phyloP scores from a whole-genome alignment of 495 filamentous ascomycete genomes.

The Penicillium herquei region DNA sequence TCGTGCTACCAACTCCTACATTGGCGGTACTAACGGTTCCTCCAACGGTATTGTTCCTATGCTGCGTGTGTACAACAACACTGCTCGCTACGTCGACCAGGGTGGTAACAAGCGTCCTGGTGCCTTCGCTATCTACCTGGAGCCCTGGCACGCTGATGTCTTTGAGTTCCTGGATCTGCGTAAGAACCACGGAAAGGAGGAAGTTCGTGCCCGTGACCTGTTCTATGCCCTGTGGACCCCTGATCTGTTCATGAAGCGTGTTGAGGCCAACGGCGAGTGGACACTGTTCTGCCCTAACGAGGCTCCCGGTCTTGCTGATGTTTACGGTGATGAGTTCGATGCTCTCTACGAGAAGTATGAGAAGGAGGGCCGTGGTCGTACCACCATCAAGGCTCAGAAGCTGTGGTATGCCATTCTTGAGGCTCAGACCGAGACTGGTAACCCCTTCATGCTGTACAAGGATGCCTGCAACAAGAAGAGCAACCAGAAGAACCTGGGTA shows the following conservation, averaged over 20 bases:
- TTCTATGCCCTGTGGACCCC: slow-evolving; percentile 99
- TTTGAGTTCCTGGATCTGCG: slow-evolving; percentile 96
- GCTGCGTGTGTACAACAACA: slow-evolving; percentile 99
- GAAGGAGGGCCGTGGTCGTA: slow-evolving; percentile 80
- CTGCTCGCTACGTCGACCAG: slow-evolving; percentile 96
- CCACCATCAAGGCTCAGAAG: slow-evolving; percentile 94
- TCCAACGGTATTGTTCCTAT: slow-evolving; percentile 98
- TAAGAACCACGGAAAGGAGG: slow-evolving; percentile 99
- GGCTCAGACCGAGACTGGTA: slow-evolving; percentile 96
- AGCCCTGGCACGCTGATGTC: slow-evolving; percentile 98
- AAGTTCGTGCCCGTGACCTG: slow-evolving; percentile 92
- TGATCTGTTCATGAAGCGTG: slow-evolving; percentile 99
- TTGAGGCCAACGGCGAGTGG: slow-evolving; percentile 93
- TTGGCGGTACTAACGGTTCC: slow-evolving; percentile 93
- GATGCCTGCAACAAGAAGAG: slow-evolving; percentile 97
- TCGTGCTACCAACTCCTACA: slow-evolving; percentile 94
- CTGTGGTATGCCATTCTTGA: slow-evolving; percentile 98
- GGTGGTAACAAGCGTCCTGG: slow-evolving; percentile 99
- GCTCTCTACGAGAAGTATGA: slow-evolving; percentile 94
- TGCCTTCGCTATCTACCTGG: slow-evolving; percentile 98
- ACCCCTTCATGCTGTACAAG: slow-evolving; percentile 99
- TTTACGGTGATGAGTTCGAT: slow-evolving; percentile 96
- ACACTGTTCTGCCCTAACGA: slow-evolving; percentile 97
- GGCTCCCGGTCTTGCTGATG: slow-evolving; percentile 89
- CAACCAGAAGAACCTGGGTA: slow-evolving; percentile 99